Evolutionary conservation across 2,329 filamentous ascomycete species (phyloP).

Genomic region (Coccinonectria pachysandricola): DNA sequence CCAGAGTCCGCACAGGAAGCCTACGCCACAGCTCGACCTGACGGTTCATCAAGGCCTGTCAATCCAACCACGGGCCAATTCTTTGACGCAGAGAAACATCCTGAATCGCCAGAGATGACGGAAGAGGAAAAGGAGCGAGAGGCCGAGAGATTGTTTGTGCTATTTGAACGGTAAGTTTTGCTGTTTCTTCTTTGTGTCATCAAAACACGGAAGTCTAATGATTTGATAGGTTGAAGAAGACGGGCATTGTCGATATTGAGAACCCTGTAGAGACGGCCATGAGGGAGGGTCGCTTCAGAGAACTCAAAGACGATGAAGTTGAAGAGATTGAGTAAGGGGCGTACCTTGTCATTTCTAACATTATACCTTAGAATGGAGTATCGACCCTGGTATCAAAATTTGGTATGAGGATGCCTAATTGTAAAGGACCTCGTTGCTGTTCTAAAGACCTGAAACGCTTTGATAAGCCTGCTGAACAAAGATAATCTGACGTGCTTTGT

Average conservation of each 20-base stretch:
- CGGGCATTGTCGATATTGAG: conserved; percentile 65
- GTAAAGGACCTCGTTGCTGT: too few relatives aligned
- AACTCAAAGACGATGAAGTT: conserved; percentile 47
- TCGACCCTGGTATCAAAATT: too few relatives aligned
- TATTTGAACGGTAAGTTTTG: conserved; percentile 65
- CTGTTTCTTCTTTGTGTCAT: neutral
- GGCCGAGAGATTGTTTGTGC: conserved; percentile 77
- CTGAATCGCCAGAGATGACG: conserved; percentile 64
- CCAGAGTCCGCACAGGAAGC: conserved; percentile 53
- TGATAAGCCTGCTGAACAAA: too few relatives aligned
- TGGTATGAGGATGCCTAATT: too few relatives aligned
- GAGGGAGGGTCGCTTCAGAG: conserved; percentile 60
- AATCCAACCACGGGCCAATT: conserved; percentile 87
- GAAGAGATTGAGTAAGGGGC: conserved; percentile 30
- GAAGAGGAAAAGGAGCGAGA: conserved; percentile 86
- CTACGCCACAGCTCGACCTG: conserved; percentile 19
- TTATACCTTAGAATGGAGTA: too few relatives aligned
- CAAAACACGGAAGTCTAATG: conserved; percentile 11
- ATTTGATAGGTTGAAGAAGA: conserved; percentile 49
- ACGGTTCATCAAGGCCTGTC: conserved; percentile 34
- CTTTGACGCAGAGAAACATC: conserved; percentile 53
- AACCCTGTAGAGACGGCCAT: conserved; percentile 67
- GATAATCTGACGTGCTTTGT: too few relatives aligned
- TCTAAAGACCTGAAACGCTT: too few relatives aligned
- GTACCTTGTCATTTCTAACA: too few relatives aligned